A percentile compares a stretch with the other conserved stretches of the same genome.
These are phyloP conservation scores for Venturia nashicola DNA, from an alignment of 2,329 filamentous ascomycete species.

Conservation along the genomic window DNA sequence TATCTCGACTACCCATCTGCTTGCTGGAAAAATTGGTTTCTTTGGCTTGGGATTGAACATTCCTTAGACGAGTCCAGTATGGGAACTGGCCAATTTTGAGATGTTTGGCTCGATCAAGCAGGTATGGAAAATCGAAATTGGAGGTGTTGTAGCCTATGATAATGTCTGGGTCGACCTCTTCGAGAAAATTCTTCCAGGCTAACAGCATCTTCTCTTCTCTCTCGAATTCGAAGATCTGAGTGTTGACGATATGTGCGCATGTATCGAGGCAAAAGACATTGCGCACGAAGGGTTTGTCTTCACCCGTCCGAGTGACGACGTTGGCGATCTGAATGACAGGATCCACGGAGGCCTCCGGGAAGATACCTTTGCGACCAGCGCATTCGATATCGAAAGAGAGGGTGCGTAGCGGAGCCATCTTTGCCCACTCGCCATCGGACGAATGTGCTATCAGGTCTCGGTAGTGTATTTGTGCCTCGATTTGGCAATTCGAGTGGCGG, in stretches of 20 bases:
- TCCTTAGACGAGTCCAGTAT: slow-evolving; percentile 72
- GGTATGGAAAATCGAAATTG: slow-evolving; percentile 97
- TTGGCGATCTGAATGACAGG: slow-evolving; percentile 98
- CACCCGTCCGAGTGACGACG: slow-evolving; percentile 86
- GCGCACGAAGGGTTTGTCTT: slow-evolving; percentile 86
- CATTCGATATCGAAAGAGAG: slow-evolving; percentile 98
- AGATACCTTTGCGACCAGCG: slow-evolving; percentile 92
- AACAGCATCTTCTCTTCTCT: slow-evolving; percentile 83
- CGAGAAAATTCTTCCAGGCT: slow-evolving; percentile 80
- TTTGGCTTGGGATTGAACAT: slow-evolving; percentile 56
- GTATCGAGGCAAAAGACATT: slow-evolving; percentile 95
- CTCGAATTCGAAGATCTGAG: slow-evolving; percentile 74
- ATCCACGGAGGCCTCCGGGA: slow-evolving; percentile 82
- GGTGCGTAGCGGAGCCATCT: slow-evolving; percentile 88
- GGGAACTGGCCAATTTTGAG: slow-evolving; percentile 72
- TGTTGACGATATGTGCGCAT: slow-evolving; percentile 88
- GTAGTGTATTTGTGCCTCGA: slow-evolving; percentile 80
- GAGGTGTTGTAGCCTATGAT: slow-evolving; percentile 98
- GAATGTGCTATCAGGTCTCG: slow-evolving; percentile 74
- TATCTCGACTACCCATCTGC: slow-evolving; percentile 94
- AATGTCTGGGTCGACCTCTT: slow-evolving; percentile 87
- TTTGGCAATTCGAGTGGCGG: slow-evolving; percentile 86
- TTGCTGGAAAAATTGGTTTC: slow-evolving; percentile 90
- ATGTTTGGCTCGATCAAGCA: slow-evolving; percentile 76
- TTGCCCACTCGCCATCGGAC: slow-evolving; percentile 88